Percentiles rank a stretch among this genome's conserved stretches.
Conservation (phyloP, 176 grass and related monocot genomes). For the Oryza meridionalis region DNA sequence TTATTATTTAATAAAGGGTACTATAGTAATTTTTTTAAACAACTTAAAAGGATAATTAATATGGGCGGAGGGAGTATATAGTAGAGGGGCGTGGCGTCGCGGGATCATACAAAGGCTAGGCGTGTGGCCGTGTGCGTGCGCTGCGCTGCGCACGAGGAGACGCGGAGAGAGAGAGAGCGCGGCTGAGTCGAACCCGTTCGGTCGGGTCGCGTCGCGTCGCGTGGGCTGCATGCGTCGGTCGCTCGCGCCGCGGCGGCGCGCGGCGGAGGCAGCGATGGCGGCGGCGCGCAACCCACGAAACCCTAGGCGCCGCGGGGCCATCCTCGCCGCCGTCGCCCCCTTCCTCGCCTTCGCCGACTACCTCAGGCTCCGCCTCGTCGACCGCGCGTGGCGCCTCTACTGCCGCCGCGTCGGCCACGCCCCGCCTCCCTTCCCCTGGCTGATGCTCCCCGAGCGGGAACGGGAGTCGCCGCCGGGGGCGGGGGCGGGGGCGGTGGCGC, state of each 20-base stretch:
- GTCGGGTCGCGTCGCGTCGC: background rate
- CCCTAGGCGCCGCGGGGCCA: background rate
- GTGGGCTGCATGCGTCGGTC: background rate
- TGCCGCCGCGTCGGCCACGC: constrained; percentile 30
- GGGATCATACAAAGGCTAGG: no score
- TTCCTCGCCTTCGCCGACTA: constrained; percentile 46
- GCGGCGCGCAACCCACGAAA: background rate
- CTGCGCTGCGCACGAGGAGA: no score
- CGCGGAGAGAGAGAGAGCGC: no score
- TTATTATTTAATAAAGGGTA: no score
- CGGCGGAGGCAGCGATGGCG: constrained; percentile 18
- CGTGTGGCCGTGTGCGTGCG: no score
- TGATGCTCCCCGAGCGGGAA: constrained; percentile 47
- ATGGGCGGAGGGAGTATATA: no score
- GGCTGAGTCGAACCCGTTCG: background rate
- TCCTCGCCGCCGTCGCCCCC: constrained; percentile 36
- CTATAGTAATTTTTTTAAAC: no score
- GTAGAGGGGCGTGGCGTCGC: no score
- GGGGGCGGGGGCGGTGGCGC: background rate
- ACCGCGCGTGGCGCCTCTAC: constrained; percentile 32
- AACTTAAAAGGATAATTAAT: no score
- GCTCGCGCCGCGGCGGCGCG: background rate
- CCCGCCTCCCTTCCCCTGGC: constrained; percentile 57
- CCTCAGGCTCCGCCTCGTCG: constrained; percentile 43
- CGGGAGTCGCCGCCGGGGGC: no score